A percentile compares a stretch with the other conserved stretches of the same genome.
Conservation (phyloP, 768 basidiomycete genomes). For the Termitomyces sp. region DNA sequence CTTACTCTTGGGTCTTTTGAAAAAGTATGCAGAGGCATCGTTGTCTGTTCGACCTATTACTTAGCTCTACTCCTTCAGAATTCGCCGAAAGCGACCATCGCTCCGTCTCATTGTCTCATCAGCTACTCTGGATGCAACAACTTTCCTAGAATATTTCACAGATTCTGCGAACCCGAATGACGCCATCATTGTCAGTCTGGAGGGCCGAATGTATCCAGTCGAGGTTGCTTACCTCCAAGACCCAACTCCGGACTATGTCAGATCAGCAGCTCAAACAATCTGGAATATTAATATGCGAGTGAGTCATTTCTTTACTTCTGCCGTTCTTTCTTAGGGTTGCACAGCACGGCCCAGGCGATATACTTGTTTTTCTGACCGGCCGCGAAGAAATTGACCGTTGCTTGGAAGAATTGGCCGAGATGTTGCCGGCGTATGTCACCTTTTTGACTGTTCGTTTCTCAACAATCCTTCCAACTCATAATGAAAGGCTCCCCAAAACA, state of each 20-base stretch:
- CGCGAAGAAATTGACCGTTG: slow-evolving; percentile 94
- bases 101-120: slow-evolving; percentile 92
- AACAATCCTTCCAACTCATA: background rate
- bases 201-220: slow-evolving; percentile 94
- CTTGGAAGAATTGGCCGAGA: slow-evolving; percentile 72
- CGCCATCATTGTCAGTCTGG: slow-evolving; percentile 80
- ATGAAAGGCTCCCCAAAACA: slow-evolving; percentile 41
- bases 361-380: slow-evolving; percentile 92
- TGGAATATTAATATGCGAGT: slow-evolving; percentile 83
- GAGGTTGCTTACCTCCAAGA: slow-evolving; percentile 85
- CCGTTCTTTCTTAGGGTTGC: background rate
- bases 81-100: slow-evolving; percentile 84
- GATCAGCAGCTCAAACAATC: slow-evolving; percentile 73
- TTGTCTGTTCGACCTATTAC: background rate
- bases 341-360: slow-evolving; percentile 81
- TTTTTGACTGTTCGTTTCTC: background rate
- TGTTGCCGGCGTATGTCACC: slow-evolving; percentile 55
- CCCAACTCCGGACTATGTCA: slow-evolving; percentile 75
- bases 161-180: slow-evolving; percentile 55
- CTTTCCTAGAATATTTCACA: slow-evolving; percentile 87
- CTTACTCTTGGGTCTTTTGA: slow-evolving; percentile 82
- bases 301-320: slow-evolving; percentile 8
- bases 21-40: slow-evolving; percentile 56
- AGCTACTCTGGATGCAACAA: slow-evolving; percentile 90
- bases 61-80: slow-evolving; percentile 41